phyloP scores from a whole-genome alignment of 768 basidiomycete genomes.

The Infundibulicybe gibba region DNA sequence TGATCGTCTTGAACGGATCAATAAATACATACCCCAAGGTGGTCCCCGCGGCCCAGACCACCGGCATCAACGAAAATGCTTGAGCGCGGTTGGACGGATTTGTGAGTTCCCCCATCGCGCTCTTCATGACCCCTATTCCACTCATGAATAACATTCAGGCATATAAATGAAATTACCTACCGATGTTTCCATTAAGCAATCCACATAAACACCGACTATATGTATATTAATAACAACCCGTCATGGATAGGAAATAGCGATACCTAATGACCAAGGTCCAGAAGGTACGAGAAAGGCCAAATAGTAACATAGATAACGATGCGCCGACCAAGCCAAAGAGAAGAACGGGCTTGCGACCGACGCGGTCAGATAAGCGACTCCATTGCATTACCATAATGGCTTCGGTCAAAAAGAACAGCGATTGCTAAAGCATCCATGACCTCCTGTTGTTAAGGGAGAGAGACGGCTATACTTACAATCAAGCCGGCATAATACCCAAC shows the following conservation, averaged over 20 bases:
- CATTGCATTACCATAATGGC: conserved; percentile 21
- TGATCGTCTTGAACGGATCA: conserved; percentile 7
- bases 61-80: conserved; percentile 7
- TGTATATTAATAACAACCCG: too few species aligned
- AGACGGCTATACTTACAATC: conserved; percentile 23
- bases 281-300: conserved; percentile 9
- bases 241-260: background rate
- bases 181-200: conserved; percentile 55
- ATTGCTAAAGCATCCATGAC: conserved; percentile 12
- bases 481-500: conserved; percentile 57
- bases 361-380: conserved; percentile 23
- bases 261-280: conserved; percentile 14
- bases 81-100: conserved; percentile 35
- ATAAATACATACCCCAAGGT: conserved; percentile 23
- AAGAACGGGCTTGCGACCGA: conserved; percentile 24
- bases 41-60: conserved; percentile 16
- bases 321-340: conserved; percentile 18
- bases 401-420: conserved; percentile 20
- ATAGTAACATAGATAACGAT: background rate
- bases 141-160: background rate
- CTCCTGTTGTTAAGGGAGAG: background rate
- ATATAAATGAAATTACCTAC: conserved; percentile 15
- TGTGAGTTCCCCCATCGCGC: conserved; percentile 45
- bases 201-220: conserved; percentile 50
- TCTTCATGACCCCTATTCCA: conserved; percentile 43